phyloP scores from a whole-genome alignment of 2,329 filamentous ascomycete genomes.

The Dactylellina haptotyla region DNA sequence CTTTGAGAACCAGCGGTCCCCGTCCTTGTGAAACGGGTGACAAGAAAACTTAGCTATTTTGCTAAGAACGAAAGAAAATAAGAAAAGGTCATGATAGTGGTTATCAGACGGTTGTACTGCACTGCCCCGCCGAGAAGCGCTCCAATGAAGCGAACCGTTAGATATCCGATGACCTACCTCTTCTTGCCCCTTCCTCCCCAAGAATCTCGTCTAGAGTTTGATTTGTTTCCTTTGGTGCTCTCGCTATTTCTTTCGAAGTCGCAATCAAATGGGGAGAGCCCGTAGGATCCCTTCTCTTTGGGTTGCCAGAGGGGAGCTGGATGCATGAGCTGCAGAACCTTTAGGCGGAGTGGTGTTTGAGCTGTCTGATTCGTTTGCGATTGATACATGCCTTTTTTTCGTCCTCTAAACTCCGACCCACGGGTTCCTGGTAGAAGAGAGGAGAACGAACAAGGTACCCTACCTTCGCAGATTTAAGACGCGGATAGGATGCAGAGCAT shows the following conservation, averaged over 20 bases:
- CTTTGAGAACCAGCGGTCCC: not conserved
- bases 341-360: not conserved
- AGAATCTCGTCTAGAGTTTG: not conserved
- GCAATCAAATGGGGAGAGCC: not conserved
- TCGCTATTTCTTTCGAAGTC: not conserved
- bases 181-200: not conserved
- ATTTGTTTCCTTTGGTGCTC: not conserved
- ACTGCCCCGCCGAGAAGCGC: slow-evolving; percentile 7
- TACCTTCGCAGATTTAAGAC: not conserved
- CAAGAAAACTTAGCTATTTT: slow-evolving; percentile 13
- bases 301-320: not conserved
- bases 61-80: not conserved
- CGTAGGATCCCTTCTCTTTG: not conserved
- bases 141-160: slow-evolving; percentile 29
- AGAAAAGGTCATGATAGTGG: not conserved
- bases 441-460: slow-evolving; percentile 4
- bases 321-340: too few relatives aligned
- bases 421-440: not conserved
- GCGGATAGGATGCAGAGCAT: not conserved
- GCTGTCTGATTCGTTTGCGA: slow-evolving; percentile 27
- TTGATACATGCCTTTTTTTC: slow-evolving; percentile 2
- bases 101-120: slow-evolving; percentile 19
- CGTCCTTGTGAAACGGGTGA: slow-evolving; percentile 23
- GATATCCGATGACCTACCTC: slow-evolving; percentile 20
- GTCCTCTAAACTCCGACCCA: slow-evolving; percentile 17